A percentile compares a stretch with the other conserved stretches of the same genome.
phyloP scores from a whole-genome alignment of 2,329 filamentous ascomycete species.

The Uncinocarpus reesii region DNA sequence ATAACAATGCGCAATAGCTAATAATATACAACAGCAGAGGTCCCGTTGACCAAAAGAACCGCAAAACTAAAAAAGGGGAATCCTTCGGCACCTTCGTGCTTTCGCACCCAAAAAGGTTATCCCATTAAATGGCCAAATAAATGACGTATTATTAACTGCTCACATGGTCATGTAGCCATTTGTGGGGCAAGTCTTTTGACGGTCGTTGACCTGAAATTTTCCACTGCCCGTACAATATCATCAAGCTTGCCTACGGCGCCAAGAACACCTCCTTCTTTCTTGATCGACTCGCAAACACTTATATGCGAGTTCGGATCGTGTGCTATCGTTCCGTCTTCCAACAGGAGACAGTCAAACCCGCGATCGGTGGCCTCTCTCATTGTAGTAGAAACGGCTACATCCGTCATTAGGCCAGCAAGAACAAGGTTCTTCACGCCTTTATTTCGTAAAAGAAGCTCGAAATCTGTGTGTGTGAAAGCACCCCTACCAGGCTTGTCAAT shows the following conservation, averaged over 20 bases:
- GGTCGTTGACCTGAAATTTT: conserved; percentile 34
- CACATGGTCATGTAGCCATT: conserved; percentile 22
- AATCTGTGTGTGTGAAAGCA: conserved; percentile 46
- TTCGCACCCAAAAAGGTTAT: conserved; percentile 7
- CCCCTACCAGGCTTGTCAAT: conserved; percentile 48
- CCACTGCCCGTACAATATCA: conserved; percentile 34
- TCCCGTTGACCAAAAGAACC: no score
- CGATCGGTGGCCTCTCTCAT: conserved; percentile 48
- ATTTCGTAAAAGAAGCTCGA: conserved; percentile 43
- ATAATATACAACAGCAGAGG: no score
- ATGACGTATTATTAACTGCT: neutral
- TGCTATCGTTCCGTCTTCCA: conserved; percentile 42
- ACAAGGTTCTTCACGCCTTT: conserved; percentile 45
- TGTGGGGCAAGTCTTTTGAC: conserved; percentile 37
- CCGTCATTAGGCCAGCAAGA: conserved; percentile 46
- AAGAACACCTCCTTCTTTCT: conserved; percentile 41
- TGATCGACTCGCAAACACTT: conserved; percentile 35
- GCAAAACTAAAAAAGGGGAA: no score
- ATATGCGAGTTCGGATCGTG: conserved; percentile 34
- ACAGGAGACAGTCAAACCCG: conserved; percentile 44
- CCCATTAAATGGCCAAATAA: conserved; percentile 11
- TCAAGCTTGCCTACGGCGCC: conserved; percentile 32
- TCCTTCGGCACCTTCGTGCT: neutral
- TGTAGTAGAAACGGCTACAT: conserved; percentile 47
- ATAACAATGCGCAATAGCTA: no score